Evolutionary conservation across 306 rosid species (phyloP), one percentile per base, ranked within the genome.

Genomic region (Potentilla sterilis): DNA sequence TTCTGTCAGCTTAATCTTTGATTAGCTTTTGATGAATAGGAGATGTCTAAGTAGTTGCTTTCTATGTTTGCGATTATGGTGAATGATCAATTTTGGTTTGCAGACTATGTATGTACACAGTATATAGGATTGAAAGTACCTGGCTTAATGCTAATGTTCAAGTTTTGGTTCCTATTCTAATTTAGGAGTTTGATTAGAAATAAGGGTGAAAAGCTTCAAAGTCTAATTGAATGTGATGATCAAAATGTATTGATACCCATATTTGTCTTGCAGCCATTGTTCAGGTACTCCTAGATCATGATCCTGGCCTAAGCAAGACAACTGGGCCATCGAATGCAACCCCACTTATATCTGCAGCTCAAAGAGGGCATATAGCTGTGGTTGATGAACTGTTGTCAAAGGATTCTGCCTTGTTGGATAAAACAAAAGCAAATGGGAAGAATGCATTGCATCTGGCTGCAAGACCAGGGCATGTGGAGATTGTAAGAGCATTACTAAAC

Each of bases 381-480:
- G 99, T 96, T 52, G 87, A 86, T 74, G 96, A 96, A 76, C 85
- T 96, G 74, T 91, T 96, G 72, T 87, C 92, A 1, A 90, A 90
- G 73, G 98, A 96, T 80, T 46, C 86, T 79, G 79, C 85, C 85
- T 85, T 92, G 82, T 79, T 92, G 87, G 99, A 96, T 70, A 90
- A 86, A 32, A 69, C 93, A 24, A 87, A 85, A 66, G 85, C 97
- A 35, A 96, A 96, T 77, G 98, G 98, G 52, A 96, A 96, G 82
- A 96, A 90, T 43, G 89, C 99, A 6, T 86, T 96, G 90, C 99
- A 96, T 79, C 84, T 96, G 65, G 92, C 99, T 72, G 99, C 93
- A 63, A 97, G 99, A 71, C 92, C 79, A 55, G 99, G 99, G 18
- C 98, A 96, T 80, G 90, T 82, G 49, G 99, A 87, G 49, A 87